A percentile compares a stretch with the other conserved stretches of the same genome.
Evolutionary conservation across 805 yeast species (phyloP).

Genomic region (Barnettozyma vustinii): DNA sequence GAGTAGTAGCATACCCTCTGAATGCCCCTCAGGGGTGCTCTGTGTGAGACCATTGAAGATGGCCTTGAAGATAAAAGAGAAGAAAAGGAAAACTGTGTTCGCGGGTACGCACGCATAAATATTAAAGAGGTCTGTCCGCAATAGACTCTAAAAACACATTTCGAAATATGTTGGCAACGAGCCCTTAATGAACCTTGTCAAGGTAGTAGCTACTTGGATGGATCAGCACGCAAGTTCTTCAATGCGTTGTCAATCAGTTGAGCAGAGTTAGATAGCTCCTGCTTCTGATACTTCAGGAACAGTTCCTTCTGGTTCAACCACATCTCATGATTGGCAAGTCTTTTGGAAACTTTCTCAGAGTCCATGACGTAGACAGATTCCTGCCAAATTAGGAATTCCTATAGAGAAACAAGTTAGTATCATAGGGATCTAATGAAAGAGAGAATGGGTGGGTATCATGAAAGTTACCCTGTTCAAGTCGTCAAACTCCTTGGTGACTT

Average conservation of each 20-base stretch:
- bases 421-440: neutral
- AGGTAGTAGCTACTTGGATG: neutral
- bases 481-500: conserved; percentile 19
- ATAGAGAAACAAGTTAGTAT: neutral
- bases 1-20: neutral
- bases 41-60: neutral
- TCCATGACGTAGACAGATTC: conserved; percentile 23
- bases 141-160: too few relatives aligned
- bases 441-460: neutral
- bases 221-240: conserved; percentile 12
- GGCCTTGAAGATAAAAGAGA: neutral
- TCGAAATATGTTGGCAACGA: neutral
- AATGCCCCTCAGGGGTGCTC: neutral
- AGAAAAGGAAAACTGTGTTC: neutral
- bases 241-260: conserved; percentile 22
- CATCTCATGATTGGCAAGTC: conserved; percentile 16
- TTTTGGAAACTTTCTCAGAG: conserved; percentile 17
- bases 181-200: neutral
- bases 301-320: conserved; percentile 22
- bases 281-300: conserved; percentile 16
- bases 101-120: too few relatives aligned
- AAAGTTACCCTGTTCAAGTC: conserved; percentile 16
- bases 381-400: conserved; percentile 25
- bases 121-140: too few relatives aligned
- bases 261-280: conserved; percentile 21